Conservation (phyloP, 2,329 filamentous ascomycete genomes). For the Phaeophleospora eucalypticola region DNA sequence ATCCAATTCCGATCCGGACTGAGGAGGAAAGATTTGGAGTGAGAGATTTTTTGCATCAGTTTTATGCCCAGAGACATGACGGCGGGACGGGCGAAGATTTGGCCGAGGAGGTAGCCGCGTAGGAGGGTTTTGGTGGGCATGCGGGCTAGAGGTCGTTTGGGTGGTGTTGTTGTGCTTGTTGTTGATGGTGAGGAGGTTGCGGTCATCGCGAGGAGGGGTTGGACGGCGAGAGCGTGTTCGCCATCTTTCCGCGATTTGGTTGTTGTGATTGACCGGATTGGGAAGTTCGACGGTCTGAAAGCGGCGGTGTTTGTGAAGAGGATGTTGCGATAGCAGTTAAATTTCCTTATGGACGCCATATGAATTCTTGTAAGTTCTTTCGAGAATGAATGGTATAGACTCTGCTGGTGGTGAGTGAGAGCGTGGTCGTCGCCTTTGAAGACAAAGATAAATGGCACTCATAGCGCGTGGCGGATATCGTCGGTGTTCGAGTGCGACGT, state of each 20-base stretch:
- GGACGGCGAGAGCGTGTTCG: background rate
- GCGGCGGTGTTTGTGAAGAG: background rate
- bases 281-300: background rate
- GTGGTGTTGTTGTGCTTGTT: background rate
- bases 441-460: background rate
- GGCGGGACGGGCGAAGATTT: background rate
- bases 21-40: background rate
- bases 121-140: background rate
- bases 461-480: background rate
- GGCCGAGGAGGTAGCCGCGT: background rate
- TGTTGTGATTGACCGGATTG: background rate
- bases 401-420: background rate
- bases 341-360: background rate
- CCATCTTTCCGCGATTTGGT: background rate
- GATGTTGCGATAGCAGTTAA: background rate
- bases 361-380: too few species aligned
- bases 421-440: background rate
- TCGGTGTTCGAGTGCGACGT: too few species aligned
- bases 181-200: too few species aligned
- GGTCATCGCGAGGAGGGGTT: background rate
- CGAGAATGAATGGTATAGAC: background rate
- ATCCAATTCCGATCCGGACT: background rate
- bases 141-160: background rate
- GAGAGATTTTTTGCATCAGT: background rate
- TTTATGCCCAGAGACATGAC: background rate